These are phyloP conservation scores for Rhododendron ovatum DNA, from an alignment of 148 eudicot species.

Conservation along the genomic window DNA sequence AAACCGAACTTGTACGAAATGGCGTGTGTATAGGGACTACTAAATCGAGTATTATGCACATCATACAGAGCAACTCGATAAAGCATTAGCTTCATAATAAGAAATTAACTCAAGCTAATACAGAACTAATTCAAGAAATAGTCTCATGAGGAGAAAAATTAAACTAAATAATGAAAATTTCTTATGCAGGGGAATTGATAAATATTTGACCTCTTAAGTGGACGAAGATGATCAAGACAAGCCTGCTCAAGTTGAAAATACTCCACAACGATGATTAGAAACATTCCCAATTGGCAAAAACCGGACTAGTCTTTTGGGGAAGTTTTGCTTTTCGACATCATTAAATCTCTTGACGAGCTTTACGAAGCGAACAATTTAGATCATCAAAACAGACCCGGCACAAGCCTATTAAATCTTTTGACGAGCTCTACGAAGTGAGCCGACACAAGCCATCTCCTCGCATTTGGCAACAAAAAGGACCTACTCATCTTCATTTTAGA, in stretches of 20 bases:
- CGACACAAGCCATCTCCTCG: no score
- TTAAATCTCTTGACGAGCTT: no score
- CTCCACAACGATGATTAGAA: neutral
- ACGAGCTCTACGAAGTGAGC: no score
- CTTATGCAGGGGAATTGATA: neutral
- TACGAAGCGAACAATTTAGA: no score
- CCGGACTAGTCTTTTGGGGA: neutral
- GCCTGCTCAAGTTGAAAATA: neutral
- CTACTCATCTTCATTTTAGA: no score
- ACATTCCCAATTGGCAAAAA: neutral
- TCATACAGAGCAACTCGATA: neutral
- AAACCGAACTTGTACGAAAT: no score
- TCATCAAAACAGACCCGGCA: no score
- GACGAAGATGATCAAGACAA: neutral
- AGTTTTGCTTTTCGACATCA: no score
- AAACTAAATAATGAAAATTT: neutral
- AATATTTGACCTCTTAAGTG: neutral
- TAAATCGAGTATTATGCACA: neutral
- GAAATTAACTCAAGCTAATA: neutral
- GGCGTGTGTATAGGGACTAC: neutral
- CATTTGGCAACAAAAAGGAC: no score
- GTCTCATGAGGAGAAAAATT: neutral
- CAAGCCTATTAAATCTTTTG: no score
- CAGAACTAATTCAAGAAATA: neutral
- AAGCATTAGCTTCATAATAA: no score